phyloP scores from a whole-genome alignment of 2,329 filamentous ascomycete species.

The Botrytis cinerea region DNA sequence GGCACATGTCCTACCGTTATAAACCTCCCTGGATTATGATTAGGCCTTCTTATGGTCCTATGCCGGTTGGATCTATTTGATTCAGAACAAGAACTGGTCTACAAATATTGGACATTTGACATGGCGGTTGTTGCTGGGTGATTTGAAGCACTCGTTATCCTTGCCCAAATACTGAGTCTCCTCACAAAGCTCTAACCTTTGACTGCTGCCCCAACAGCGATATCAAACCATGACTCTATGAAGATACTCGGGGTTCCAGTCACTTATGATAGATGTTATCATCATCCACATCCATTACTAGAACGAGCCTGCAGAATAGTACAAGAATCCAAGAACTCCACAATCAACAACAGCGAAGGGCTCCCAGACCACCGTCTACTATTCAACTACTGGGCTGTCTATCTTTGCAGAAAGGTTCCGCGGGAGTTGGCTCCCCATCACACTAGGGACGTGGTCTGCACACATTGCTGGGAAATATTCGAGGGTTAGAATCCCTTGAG shows the following conservation, averaged over 20 bases:
- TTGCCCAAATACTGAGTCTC: conserved; percentile 3
- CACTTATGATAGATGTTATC: conserved; percentile 14
- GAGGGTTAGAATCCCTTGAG: conserved; percentile 17
- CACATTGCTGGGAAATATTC: not conserved
- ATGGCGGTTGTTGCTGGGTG: conserved; percentile 10
- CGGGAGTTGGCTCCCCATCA: not conserved
- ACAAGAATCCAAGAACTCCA: not conserved
- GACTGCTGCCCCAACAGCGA: conserved; percentile 10
- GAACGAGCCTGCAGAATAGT: not conserved
- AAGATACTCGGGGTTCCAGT: conserved; percentile 6
- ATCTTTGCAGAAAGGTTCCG: not conserved
- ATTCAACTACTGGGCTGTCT: not conserved
- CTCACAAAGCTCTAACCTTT: conserved; percentile 12
- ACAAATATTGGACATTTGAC: not conserved
- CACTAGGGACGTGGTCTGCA: not conserved
- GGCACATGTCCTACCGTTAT: conserved; percentile 11
- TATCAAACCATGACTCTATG: not conserved
- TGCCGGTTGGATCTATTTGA: not conserved
- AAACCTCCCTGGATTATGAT: conserved; percentile 10
- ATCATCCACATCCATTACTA: conserved; percentile 10
- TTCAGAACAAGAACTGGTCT: not conserved
- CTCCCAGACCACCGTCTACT: not conserved
- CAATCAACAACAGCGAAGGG: not conserved
- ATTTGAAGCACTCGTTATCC: conserved; percentile 18
- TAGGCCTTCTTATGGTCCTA: conserved; percentile 19